Evolutionary conservation across 345 rosid genomes (phyloP).

Genomic region (Brassica napus): Da-Ae NC_063442.1:2656501-2657000

Average conservation of each 20-base stretch:
- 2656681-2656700: constrained; percentile 74
- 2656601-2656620: constrained; percentile 60
- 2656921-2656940: constrained; percentile 77
- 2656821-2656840: constrained; percentile 49
- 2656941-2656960: constrained; percentile 87
- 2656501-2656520: constrained; percentile 86
- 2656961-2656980: constrained; percentile 78
- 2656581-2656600: constrained; percentile 77
- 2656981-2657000: constrained; percentile 66
- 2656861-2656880: neutral
- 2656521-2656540: constrained; percentile 64
- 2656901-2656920: constrained; percentile 32
- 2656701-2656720: constrained; percentile 62
- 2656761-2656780: constrained; percentile 75
- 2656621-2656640: constrained; percentile 47
- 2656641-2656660: constrained; percentile 52
- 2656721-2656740: constrained; percentile 66
- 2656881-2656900: neutral
- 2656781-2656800: constrained; percentile 89
- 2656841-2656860: constrained; percentile 19
- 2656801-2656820: constrained; percentile 54
- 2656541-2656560: constrained; percentile 79
- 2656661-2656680: constrained; percentile 61
- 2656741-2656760: constrained; percentile 70
- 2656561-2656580: constrained; percentile 87